Evolutionary conservation across 1,284 basidiomycete genomes (phyloP).

Genomic region (Serendipita sp.): DNA sequence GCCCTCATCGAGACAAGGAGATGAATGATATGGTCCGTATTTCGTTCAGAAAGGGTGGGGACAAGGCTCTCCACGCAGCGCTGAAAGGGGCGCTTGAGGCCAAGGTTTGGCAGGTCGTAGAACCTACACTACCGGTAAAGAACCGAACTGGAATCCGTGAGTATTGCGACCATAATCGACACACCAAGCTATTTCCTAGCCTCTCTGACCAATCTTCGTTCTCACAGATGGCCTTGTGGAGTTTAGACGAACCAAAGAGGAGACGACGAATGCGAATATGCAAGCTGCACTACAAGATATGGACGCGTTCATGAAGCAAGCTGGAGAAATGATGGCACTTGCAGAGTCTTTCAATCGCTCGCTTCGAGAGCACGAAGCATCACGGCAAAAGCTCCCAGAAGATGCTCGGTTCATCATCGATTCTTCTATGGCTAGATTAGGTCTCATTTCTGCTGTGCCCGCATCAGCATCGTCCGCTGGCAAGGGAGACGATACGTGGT

Average conservation of each 20-base stretch:
- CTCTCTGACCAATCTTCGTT: neutral
- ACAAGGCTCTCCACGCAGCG: conserved; percentile 67
- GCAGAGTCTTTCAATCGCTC: conserved; percentile 80
- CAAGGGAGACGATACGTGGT: conserved; percentile 67
- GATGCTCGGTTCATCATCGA: conserved; percentile 70
- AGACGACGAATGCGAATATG: conserved; percentile 53
- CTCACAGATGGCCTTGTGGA: conserved; percentile 59
- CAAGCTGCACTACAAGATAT: conserved; percentile 75
- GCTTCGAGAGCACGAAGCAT: conserved; percentile 44
- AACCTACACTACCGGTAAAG: neutral
- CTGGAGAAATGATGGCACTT: conserved; percentile 83
- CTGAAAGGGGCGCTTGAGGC: conserved; percentile 64
- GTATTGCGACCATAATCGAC: neutral
- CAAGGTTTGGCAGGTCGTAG: conserved; percentile 69
- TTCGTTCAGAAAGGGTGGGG: conserved; percentile 85
- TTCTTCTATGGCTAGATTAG: conserved; percentile 77
- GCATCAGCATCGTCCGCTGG: conserved; percentile 89
- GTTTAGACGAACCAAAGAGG: conserved; percentile 53
- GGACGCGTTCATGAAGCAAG: conserved; percentile 83
- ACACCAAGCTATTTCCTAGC: neutral
- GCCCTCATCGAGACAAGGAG: conserved; percentile 28
- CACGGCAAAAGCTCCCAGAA: conserved; percentile 32
- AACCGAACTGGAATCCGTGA: conserved; percentile 11
- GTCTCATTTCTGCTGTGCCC: conserved; percentile 57
- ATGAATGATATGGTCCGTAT: conserved; percentile 35